Evolutionary conservation across 306 rosid genomes (phyloP).

Genomic region (Citrullus mucosospermus): DNA sequence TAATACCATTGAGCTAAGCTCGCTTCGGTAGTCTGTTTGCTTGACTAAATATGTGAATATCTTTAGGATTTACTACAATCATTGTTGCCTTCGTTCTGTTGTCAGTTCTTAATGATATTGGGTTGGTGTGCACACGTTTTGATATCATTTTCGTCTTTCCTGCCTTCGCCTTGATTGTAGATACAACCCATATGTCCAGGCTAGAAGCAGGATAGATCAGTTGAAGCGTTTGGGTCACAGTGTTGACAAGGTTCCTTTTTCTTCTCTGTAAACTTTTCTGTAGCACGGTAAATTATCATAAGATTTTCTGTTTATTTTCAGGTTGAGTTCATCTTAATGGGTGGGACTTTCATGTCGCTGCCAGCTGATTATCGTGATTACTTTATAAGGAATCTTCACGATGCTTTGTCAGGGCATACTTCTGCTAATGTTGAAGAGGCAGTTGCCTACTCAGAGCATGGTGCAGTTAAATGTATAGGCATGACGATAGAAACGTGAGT

Average conservation of each 20-base stretch:
- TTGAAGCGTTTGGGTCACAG: slow-evolving; percentile 98
- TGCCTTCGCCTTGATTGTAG: slow-evolving; percentile 30
- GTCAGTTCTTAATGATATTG: background rate
- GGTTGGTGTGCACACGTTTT: background rate
- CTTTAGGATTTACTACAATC: background rate
- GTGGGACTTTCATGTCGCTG: slow-evolving; percentile 94
- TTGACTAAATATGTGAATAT: background rate
- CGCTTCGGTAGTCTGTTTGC: background rate
- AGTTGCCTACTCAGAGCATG: slow-evolving; percentile 77
- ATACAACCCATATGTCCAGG: slow-evolving; percentile 97
- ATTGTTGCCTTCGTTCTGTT: background rate
- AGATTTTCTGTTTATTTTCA: slow-evolving; percentile 25
- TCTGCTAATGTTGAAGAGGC: slow-evolving; percentile 97
- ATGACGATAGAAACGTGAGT: slow-evolving; percentile 96
- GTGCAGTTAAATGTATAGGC: slow-evolving; percentile 90
- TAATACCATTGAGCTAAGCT: no score
- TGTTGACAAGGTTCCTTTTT: slow-evolving; percentile 71
- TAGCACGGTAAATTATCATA: background rate
- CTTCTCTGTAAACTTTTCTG: background rate
- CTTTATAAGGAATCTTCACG: slow-evolving; percentile 84
- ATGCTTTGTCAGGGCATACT: slow-evolving; percentile 93
- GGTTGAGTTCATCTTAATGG: slow-evolving; percentile 98
- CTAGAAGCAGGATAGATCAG: slow-evolving; percentile 94
- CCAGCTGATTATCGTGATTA: slow-evolving; percentile 91
- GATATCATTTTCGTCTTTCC: background rate